Conservation (phyloP, 441 rosid species). For the Erodium texanum region DNA sequence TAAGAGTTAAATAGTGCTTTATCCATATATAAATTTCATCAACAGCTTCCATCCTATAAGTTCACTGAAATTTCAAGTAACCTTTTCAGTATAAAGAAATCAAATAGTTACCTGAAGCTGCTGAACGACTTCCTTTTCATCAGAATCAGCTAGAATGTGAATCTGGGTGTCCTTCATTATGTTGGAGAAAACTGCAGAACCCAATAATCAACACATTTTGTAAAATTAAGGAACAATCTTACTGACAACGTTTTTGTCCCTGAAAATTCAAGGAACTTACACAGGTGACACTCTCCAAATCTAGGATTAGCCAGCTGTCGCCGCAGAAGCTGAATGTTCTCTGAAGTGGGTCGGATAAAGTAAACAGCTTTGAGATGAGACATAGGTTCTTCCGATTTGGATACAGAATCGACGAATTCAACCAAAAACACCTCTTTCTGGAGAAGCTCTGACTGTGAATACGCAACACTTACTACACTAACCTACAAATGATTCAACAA, state of each 20-base stretch:
- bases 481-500: conserved; percentile 37
- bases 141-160: conserved; percentile 92
- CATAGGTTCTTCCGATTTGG: conserved; percentile 74
- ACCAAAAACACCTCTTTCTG: conserved; percentile 90
- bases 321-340: conserved; percentile 72
- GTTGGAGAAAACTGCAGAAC: conserved; percentile 77
- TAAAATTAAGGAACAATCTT: conserved; percentile 9
- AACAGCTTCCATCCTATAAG: not conserved
- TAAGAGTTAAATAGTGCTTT: not conserved
- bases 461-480: conserved; percentile 76
- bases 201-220: conserved; percentile 7
- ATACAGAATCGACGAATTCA: conserved; percentile 79
- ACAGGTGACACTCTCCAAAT: conserved; percentile 84
- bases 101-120: conserved; percentile 69
- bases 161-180: conserved; percentile 92
- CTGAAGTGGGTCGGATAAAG: conserved; percentile 76
- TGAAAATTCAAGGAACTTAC: conserved; percentile 33
- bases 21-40: not conserved
- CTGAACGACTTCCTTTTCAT: conserved; percentile 82
- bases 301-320: conserved; percentile 72
- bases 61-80: not conserved
- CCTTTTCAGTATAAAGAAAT: not conserved
- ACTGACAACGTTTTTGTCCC: not conserved
- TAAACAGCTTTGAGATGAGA: conserved; percentile 87
- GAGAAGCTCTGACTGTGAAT: conserved; percentile 93